Conservation (phyloP, 768 basidiomycete species). For the Mycena venus region DNA sequence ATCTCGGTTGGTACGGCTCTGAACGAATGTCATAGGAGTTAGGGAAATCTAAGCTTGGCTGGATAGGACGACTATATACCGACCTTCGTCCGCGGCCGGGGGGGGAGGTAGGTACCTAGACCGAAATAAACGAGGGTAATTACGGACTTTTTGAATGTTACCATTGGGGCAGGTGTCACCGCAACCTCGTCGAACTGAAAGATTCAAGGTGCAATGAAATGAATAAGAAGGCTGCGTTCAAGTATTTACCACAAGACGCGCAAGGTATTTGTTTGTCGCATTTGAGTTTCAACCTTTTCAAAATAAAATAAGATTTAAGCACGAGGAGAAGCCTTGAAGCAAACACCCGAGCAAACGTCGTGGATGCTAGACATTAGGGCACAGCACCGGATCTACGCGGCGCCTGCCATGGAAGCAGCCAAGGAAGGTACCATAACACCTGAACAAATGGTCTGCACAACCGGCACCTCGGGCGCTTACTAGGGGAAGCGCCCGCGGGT, state of each 20-base stretch:
- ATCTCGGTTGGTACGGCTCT: slow-evolving; percentile 19
- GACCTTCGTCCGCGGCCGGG: slow-evolving; percentile 15
- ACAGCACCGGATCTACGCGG: no score
- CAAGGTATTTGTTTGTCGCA: slow-evolving; percentile 20
- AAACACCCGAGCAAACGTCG: not conserved
- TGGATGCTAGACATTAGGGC: not conserved
- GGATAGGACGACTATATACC: not conserved
- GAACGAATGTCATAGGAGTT: not conserved
- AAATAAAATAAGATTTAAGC: not conserved
- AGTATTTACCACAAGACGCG: slow-evolving; percentile 18
- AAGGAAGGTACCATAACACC: no score
- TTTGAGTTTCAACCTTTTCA: slow-evolving; percentile 18
- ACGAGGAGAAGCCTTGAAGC: no score
- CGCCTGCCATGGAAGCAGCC: no score
- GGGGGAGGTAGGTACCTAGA: slow-evolving; percentile 12
- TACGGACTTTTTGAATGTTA: not conserved
- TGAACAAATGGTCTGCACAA: no score
- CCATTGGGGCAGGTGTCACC: slow-evolving; percentile 13
- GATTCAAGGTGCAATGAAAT: not conserved
- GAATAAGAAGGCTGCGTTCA: no score
- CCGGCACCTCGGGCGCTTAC: no score
- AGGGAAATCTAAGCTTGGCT: not conserved
- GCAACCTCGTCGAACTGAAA: slow-evolving; percentile 16
- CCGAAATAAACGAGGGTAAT: no score
- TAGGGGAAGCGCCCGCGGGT: no score